A percentile compares a stretch with the other conserved stretches of the same genome.
Conservation (phyloP, 78 protist genomes). For the Salpingoeca rosetta region DNA sequence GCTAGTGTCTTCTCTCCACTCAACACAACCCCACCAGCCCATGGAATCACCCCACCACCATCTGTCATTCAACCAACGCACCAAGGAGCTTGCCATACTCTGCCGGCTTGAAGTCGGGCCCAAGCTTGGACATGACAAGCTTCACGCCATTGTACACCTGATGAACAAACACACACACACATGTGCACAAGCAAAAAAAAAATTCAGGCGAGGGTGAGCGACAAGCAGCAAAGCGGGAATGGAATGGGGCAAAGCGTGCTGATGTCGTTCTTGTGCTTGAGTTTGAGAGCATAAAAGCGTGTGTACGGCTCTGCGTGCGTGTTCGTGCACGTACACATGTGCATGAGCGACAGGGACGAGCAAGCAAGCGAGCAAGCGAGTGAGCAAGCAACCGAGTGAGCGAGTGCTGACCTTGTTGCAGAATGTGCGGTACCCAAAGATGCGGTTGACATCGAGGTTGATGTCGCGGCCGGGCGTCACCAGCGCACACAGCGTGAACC, state of each 20-base stretch:
- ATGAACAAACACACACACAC: too few species aligned
- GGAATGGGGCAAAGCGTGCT: too few species aligned
- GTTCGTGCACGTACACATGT: too few species aligned
- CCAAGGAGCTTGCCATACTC: neutral
- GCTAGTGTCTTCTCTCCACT: too few species aligned
- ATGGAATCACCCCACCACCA: too few species aligned
- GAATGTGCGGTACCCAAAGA: constrained; percentile 79
- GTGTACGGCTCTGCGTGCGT: too few species aligned
- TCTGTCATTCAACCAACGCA: too few species aligned
- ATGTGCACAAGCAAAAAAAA: neutral
- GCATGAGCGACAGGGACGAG: too few species aligned
- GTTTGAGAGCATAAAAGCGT: too few species aligned
- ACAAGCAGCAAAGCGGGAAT: too few species aligned
- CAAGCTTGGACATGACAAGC: neutral
- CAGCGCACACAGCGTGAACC: constrained; percentile 86
- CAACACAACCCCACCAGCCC: too few species aligned
- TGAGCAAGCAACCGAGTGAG: neutral
- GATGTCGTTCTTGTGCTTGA: too few species aligned
- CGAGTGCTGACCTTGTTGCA: constrained; percentile 97
- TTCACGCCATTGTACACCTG: neutral
- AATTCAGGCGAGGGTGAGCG: neutral
- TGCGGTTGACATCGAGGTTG: constrained; percentile 82
- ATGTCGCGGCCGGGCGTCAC: constrained; percentile 68
- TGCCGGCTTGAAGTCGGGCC: neutral
- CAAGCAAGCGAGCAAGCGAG: neutral